Evolutionary conservation across 2,329 filamentous ascomycete genomes (phyloP).

Genomic region (Cordyceps cateniannulata): DNA sequence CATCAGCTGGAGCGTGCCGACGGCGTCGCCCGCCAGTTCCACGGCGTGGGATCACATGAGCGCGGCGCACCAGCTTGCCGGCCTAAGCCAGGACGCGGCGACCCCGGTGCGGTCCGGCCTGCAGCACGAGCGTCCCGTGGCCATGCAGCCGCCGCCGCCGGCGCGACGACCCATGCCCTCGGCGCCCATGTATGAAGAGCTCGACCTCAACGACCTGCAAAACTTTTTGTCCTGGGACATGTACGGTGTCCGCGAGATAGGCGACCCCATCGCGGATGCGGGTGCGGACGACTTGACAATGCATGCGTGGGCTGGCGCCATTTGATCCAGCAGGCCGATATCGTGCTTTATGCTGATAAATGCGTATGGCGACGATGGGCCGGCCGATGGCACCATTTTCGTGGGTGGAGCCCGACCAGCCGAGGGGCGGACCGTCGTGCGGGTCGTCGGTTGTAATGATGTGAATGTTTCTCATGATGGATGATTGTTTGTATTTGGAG

Average conservation of each 20-base stretch:
- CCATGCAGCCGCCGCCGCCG: constrained; percentile 19
- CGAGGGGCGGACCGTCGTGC: neutral
- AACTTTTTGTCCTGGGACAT: constrained; percentile 35
- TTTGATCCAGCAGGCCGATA: neutral
- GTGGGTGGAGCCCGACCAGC: constrained; percentile 3
- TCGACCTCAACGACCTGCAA: constrained; percentile 33
- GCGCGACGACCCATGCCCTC: constrained; percentile 16
- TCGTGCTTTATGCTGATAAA: neutral
- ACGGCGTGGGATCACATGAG: constrained; percentile 22
- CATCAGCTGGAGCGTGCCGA: constrained; percentile 11
- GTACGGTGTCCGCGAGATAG: constrained; percentile 36
- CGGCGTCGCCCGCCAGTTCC: constrained; percentile 16
- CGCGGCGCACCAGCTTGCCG: constrained; percentile 22
- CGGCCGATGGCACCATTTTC: constrained; percentile 7
- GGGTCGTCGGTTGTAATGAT: neutral
- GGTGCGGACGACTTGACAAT: constrained; percentile 24
- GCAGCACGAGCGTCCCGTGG: constrained; percentile 31
- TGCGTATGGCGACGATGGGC: constrained; percentile 2
- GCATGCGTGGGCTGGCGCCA: constrained; percentile 14
- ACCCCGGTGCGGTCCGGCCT: constrained; percentile 23
- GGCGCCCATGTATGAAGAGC: constrained; percentile 26
- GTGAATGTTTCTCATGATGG: neutral
- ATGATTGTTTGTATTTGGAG: neutral
- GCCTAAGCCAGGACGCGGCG: constrained; percentile 16
- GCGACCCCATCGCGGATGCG: constrained; percentile 28